Base-by-base conservation (phyloP, 2,329 filamentous ascomycete genomes). In the Tolypocladium album region DNA sequence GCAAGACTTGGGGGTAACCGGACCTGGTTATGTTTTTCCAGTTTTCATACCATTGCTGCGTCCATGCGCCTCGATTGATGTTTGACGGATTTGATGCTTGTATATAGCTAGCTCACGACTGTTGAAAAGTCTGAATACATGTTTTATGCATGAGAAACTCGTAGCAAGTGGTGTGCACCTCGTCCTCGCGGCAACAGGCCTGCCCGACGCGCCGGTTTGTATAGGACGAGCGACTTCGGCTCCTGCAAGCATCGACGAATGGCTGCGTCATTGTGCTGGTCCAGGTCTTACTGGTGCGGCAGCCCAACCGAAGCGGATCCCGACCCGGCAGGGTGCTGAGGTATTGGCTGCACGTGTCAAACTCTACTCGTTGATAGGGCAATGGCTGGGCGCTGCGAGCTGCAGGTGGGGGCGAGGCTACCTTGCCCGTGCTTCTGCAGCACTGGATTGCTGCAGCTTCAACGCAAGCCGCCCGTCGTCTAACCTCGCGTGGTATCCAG, bases 291-390 rank as follows among this genome's bases (percentile, higher is more conserved):
- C 27, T 31, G 3, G 27, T 31, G 27, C 27, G 27, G 27, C 27
- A 31, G 27, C 27, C 27, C 27, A 31, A 5, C 27, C 27, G 27
- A 31, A 31, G 27, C 27, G 27, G 27, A 31, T 31, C 27, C 5
- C 27, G 27, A 3, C 27, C 27, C 27, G 27, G 27, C 27, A 5
- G 5, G 27, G 3, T 31, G 27, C 27, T 43, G 55, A 22, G 27
- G 1, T 17, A 40, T 27, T 40, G 39, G 31, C 9, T 36, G 60
- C 60, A 60, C 60, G 60, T 61, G 60, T 56, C 9, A 11, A 27
- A 42, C 42, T 40, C 42, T 17, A 24, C 52, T 8, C 52, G 60
- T 36, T 61, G 60, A 61, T 60, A 61, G 60, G 60, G 52, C 58
- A 60, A 60, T 60, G 43, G 31, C 42, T 11, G n/a, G n/a, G n/a